Base-by-base conservation (phyloP, 371 early-diverging fungal genomes). In the Mucor sp. region DNA sequence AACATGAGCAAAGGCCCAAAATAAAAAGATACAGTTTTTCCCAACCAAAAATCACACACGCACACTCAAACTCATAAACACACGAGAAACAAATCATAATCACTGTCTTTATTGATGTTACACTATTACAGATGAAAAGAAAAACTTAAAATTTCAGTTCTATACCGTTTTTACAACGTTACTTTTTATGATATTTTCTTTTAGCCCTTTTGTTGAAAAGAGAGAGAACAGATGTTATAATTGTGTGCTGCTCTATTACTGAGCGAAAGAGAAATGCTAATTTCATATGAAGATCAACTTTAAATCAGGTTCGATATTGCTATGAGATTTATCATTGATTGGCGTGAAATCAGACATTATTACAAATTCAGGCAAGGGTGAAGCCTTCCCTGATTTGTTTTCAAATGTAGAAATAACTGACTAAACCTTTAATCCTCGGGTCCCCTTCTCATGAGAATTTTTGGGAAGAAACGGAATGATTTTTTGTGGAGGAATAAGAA, bases 371-470 rank as follows among this genome's bases (percentile, higher is more conserved):
- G 5, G 50, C 50, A 50, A 50, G 50, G 50, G 25, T 50, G 50
- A 37, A 14, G 50, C 23, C 19, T 44, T 44, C 19, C 44, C 44
- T 44, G 44, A 44, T 44, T 44, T 44, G 19, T 44, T 25, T 25
- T 50, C 8, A 23, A 50, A 23, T 25, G 21, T 37, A 50, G 50
- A 14, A 50, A 3, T 9, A 4, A 50, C 50, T 50, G 50, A 50
- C 50, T 50, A 50, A 44, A 50, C 50, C 50, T 21, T 25, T 50
- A 50, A 23, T 50, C 50, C 50, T 50, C 50, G 50, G 50, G 50
- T 50, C 50, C 50, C 50, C 21, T 50, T 25, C 25, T 50, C 50
- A 50, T 50, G 50, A 50, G 50, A 50, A 50, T 50, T 19, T 50
- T 50, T 50, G 50, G 50, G 50, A 50, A 50, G 50, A 50, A 12